phyloP scores from a whole-genome alignment of 2,329 filamentous ascomycete genomes.

The Ophiocordyceps camponoti-rufipedis region DNA sequence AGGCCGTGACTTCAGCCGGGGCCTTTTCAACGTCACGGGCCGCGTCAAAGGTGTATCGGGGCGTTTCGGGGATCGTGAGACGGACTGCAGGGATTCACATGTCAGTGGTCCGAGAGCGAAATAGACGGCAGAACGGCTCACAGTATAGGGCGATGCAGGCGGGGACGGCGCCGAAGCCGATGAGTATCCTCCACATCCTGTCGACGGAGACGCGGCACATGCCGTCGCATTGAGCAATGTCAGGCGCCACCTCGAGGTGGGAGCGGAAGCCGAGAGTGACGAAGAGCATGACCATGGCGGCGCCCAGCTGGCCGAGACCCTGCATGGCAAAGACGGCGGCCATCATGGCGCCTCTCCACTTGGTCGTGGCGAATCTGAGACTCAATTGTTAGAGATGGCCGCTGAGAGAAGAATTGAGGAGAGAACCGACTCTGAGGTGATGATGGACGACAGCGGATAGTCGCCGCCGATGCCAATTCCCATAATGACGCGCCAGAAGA shows the following conservation, averaged over 20 bases:
- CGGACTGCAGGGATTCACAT: conserved; percentile 19
- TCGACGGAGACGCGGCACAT: conserved; percentile 36
- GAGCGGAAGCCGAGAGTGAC: conserved; percentile 54
- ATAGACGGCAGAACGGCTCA: conserved; percentile 34
- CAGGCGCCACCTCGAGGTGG: conserved; percentile 33
- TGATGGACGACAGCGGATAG: conserved; percentile 67
- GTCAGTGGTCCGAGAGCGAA: neutral
- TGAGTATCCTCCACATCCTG: conserved; percentile 73
- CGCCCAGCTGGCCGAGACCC: conserved; percentile 61
- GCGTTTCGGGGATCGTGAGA: conserved; percentile 73
- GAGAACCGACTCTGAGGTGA: conserved; percentile 52
- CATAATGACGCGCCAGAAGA: conserved; percentile 73
- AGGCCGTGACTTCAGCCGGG: conserved; percentile 55
- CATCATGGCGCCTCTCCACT: conserved; percentile 79
- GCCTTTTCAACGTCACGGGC: conserved; percentile 58
- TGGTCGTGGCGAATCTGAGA: conserved; percentile 50
- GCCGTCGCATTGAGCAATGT: conserved; percentile 32
- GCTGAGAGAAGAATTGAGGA: neutral
- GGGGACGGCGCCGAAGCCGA: conserved; percentile 66
- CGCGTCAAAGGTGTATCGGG: conserved; percentile 75
- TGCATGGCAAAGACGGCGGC: conserved; percentile 77
- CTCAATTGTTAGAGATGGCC: neutral
- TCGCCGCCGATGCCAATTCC: conserved; percentile 30
- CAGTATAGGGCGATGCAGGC: conserved; percentile 69
- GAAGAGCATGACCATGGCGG: conserved; percentile 60